Conservation (phyloP, 2,329 filamentous ascomycete genomes). For the Ceratocystiopsis brevicomis region DNA sequence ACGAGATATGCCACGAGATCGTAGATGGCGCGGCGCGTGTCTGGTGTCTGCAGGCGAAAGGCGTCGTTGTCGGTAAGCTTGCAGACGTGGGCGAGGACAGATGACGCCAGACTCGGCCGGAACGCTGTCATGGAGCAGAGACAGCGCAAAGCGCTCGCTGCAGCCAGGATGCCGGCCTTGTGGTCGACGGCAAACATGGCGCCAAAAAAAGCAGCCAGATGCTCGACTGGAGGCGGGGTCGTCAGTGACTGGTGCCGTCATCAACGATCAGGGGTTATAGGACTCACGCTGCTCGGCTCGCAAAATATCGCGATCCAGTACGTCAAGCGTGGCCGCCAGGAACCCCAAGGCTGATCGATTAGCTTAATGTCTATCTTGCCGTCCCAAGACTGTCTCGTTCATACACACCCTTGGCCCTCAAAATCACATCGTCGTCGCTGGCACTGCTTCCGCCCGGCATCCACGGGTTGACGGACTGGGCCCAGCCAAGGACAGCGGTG, state of each 20-base stretch:
- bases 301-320: conserved; percentile 25
- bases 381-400: no score
- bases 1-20: conserved; percentile 27
- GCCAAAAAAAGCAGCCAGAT: conserved; percentile 31
- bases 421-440: conserved; percentile 23
- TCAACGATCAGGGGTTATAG: no score
- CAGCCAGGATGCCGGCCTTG: conserved; percentile 37
- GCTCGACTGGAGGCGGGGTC: conserved; percentile 9
- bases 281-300: conserved; percentile 29
- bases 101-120: conserved; percentile 25
- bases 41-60: conserved; percentile 32
- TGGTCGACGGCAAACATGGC: conserved; percentile 40
- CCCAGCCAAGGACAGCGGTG: conserved; percentile 10
- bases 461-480: conserved; percentile 17
- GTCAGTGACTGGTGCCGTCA: neutral
- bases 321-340: conserved; percentile 31
- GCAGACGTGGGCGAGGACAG: conserved; percentile 30
- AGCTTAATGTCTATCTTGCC: neutral
- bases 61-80: conserved; percentile 40
- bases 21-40: conserved; percentile 34
- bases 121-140: conserved; percentile 32
- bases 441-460: conserved; percentile 11
- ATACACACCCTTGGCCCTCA: conserved; percentile 28
- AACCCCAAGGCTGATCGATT: conserved; percentile 30
- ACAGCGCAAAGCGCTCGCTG: conserved; percentile 30